A percentile compares a stretch with the other conserved stretches of the same genome.
These are phyloP conservation scores for Pulchroboletus neoregius DNA, from an alignment of 1,284 basidiomycete genomes.

Conservation along the genomic window DNA sequence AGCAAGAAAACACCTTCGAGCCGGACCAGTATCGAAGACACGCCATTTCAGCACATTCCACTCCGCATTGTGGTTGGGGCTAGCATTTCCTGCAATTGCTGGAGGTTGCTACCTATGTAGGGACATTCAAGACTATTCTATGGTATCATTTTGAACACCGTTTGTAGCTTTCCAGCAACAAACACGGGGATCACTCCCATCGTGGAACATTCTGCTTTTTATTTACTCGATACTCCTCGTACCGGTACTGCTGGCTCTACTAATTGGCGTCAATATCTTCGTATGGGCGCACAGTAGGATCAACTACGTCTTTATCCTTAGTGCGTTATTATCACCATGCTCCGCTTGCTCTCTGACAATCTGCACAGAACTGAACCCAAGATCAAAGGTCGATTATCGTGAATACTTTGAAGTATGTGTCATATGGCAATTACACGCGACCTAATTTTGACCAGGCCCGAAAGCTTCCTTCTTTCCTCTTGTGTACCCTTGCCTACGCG, in stretches of 20 bases:
- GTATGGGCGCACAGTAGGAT: conserved; percentile 77
- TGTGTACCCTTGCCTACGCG: conserved; percentile 73
- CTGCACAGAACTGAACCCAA: conserved; percentile 65
- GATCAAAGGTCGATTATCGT: conserved; percentile 73
- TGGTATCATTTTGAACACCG: not conserved
- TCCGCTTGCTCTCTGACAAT: not conserved
- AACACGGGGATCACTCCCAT: conserved; percentile 58
- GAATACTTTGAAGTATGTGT: conserved; percentile 74
- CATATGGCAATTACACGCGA: not conserved
- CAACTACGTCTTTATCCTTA: conserved; percentile 91
- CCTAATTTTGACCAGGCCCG: conserved; percentile 1
- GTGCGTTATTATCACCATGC: conserved; percentile 37
- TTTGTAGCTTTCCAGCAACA: conserved; percentile 54
- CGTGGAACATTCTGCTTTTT: conserved; percentile 73
- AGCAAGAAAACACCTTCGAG: conserved; percentile 68
- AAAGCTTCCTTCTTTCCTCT: conserved; percentile 76
- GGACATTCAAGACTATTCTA: conserved; percentile 16
- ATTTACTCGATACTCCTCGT: conserved; percentile 79
- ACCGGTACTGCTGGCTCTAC: conserved; percentile 72
- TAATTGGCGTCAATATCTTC: conserved; percentile 79
- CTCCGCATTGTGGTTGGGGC: conserved; percentile 73
- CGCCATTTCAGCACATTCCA: conserved; percentile 79
- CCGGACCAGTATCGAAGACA: conserved; percentile 49
- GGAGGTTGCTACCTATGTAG: conserved; percentile 68
- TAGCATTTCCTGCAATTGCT: conserved; percentile 72